Evolutionary conservation across 495 filamentous ascomycete genomes (phyloP).

Genomic region (Penicillium roqueforti): DNA sequence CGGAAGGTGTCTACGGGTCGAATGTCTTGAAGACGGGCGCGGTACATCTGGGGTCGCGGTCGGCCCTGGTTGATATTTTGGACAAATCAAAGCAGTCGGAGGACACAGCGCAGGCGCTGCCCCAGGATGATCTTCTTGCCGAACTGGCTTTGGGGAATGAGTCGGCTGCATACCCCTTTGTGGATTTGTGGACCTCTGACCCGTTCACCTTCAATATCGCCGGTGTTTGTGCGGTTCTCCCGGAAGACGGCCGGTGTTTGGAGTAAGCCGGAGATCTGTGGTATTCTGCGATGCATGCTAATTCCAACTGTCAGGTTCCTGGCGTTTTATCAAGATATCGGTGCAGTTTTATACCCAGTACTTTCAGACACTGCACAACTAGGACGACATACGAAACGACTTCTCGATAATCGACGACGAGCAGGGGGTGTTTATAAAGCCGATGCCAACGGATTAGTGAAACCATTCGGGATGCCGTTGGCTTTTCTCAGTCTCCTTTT

Average conservation of each 20-base stretch:
- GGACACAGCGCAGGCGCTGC: slow-evolving; percentile 49
- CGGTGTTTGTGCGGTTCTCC: slow-evolving; percentile 64
- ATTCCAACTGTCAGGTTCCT: slow-evolving; percentile 51
- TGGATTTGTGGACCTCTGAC: slow-evolving; percentile 58
- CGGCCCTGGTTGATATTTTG: slow-evolving; percentile 50
- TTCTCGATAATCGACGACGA: slow-evolving; percentile 60
- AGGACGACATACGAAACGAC: slow-evolving; percentile 59
- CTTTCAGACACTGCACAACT: slow-evolving; percentile 65
- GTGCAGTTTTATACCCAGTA: slow-evolving; percentile 75
- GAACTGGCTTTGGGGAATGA: slow-evolving; percentile 80
- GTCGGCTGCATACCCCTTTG: slow-evolving; percentile 72
- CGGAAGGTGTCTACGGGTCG: slow-evolving; percentile 47
- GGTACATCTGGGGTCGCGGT: slow-evolving; percentile 55
- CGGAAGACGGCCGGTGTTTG: slow-evolving; percentile 57
- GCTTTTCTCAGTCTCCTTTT: slow-evolving; percentile 53
- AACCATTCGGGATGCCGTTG: slow-evolving; percentile 43
- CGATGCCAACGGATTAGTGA: slow-evolving; percentile 34
- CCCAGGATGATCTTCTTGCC: slow-evolving; percentile 73
- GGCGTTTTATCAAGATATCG: slow-evolving; percentile 68
- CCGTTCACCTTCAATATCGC: slow-evolving; percentile 67
- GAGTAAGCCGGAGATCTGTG: slow-evolving; percentile 36
- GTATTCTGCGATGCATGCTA: neutral
- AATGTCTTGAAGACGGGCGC: slow-evolving; percentile 43
- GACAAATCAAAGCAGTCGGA: slow-evolving; percentile 37
- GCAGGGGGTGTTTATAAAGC: slow-evolving; percentile 42